Conservation (phyloP, 1,284 basidiomycete species). For the Ustilago sp. region DNA sequence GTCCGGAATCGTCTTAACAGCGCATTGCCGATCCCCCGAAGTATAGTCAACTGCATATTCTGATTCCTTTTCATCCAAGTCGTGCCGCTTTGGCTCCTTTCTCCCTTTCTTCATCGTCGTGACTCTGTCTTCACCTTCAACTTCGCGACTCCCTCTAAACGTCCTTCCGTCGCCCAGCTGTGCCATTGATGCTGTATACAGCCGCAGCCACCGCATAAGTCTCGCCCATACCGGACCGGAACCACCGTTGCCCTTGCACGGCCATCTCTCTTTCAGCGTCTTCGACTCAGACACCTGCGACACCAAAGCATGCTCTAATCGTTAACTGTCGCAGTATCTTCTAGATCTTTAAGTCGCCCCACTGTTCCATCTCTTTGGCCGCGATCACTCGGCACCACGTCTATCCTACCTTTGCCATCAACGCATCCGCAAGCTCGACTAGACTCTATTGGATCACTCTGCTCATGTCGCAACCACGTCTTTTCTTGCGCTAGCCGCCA, state of each 20-base stretch:
- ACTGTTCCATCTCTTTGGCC: constrained; percentile 2
- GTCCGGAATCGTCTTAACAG: constrained; percentile 14
- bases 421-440: background rate
- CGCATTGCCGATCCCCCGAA: constrained; percentile 21
- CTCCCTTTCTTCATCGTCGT: background rate
- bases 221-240: too few species aligned
- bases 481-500: constrained; percentile 3
- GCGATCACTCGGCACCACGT: background rate
- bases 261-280: background rate
- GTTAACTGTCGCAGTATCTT: background rate
- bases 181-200: background rate
- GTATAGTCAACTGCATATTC: constrained; percentile 5
- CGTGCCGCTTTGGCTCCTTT: background rate
- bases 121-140: background rate
- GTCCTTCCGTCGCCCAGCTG: too few species aligned
- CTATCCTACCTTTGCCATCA: background rate
- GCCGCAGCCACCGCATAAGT: background rate
- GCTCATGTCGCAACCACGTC: constrained; percentile 14
- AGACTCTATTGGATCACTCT: background rate
- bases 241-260: too few species aligned
- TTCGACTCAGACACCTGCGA: background rate
- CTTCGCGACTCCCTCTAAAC: background rate
- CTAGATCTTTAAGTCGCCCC: background rate
- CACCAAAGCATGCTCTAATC: background rate
- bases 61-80: constrained; percentile 8